Base-by-base conservation (phyloP, 2,329 filamentous ascomycete species). In the Verticillium nubilum region DNA sequence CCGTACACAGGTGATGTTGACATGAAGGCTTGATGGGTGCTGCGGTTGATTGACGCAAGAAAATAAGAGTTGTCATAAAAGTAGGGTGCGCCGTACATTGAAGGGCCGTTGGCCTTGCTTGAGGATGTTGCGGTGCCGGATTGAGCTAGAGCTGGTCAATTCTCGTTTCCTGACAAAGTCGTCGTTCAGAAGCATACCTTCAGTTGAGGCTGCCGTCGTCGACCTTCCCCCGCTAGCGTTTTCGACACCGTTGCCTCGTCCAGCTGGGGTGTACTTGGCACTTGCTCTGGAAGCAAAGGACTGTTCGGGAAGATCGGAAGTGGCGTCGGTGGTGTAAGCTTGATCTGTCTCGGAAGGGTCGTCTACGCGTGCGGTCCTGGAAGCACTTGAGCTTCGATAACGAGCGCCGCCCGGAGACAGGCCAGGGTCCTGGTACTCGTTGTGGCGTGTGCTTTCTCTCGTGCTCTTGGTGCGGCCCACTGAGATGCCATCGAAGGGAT, bases 401-500 rank as follows among this genome's bases (percentile, higher is more conserved):
- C 67, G 67, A 13, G 63, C 60, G 23, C 60, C 61, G 33, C 67
- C 64, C 5, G 64, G 66, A 23, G 62, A 64, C 17, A 64, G 58
- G 10, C 23, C 61, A 55, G 42, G 63, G 35, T 27, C 59, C 59
- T 47, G 26, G 9, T 68, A 58, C 35, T 63, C 68, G 25, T 68
- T 65, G 35, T 60, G 68, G 17, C 70, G 72, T 15, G 68, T 63
- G 7, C 70, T 64, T 31, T 77, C 73, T 33, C 78, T 75, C 19
- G 75, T 76, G 68, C 79, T 83, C 61, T 74, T 76, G 4, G 78
- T 73, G n/a, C 80, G 74, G 54, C 73, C 72, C n/a, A 80, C 59
- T 10, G 74, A 67, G 6, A 68, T 70, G 2, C 76, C 78, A 52
- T 84, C 82, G 60, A 84, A 85, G 0, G 82, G 78, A 53, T 85